Base-by-base conservation (phyloP, 2,329 filamentous ascomycete genomes). In the Furcasterigmium furcatum region DNA sequence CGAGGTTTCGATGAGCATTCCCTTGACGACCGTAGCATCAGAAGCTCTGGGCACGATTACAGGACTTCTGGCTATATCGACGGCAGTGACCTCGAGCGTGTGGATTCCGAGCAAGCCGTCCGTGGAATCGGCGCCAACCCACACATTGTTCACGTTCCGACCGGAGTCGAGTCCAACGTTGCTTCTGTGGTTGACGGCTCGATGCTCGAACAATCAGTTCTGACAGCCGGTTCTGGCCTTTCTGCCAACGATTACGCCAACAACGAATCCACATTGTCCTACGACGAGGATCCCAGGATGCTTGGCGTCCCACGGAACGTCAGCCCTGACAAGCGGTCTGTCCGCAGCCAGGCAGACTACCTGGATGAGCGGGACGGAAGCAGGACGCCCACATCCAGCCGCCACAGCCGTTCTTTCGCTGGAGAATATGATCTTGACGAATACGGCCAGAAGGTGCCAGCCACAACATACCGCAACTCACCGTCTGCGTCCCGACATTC, bases 181-280 rank as follows among this genome's bases (percentile, higher is more conserved):
- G 92, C 92, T 8, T 96, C 91, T 14, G 72, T 97, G 7, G 71
- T 85, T 2, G 86, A 94, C 55, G 89, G 91, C 16, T 92, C 90
- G 1, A 71, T 77, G 63, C 62, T 81, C 14, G 77, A 81, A 5
- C 77, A 78, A 43, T 95, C 90, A 3, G 79, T 85, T 12, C 61
- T 96, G 44, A 91, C 82, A 4, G 52, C 45, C 14, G 48, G 44
- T 13, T 51, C 49, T 3, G 45, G 22, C 9, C 24, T 50, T 9
- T 50, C 47, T 5, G 71, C 72, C n/a, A 72, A 76, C 50, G 73
- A 77, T 21, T 77, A 74, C 50, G 54, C 66, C 51, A 56, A 58
- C 48, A 51, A 67, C 47, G 55, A 71, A 56, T 67, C 76, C 46
- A 61, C 57, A 22, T 19, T 70, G 52, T 52, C 66, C 45, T 52